Evolutionary conservation across 345 rosid species (phyloP), one percentile per base, ranked within the genome.

Genomic region (Eucalyptus caleyi): DNA sequence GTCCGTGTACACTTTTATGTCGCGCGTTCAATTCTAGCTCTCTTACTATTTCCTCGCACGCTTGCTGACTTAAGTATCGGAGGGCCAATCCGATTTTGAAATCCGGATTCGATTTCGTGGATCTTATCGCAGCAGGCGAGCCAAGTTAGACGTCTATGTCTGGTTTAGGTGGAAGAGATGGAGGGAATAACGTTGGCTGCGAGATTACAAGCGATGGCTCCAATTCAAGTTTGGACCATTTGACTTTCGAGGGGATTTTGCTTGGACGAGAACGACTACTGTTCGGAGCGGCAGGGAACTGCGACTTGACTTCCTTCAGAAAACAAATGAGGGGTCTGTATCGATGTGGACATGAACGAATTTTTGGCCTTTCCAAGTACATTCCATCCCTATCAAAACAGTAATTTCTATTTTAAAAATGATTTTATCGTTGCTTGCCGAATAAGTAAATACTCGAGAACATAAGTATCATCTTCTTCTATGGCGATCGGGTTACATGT

Each of bases 381-480:
- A 6, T 11, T 37, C 10, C 24, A 19, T 77, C 83, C 27, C 83
- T 2, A 77, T 77, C 83, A 11, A 37, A 37, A 11, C 26, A 37
- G 47, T 10, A 37, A 6, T 11, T 19, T 37, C 15, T 77, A 77
- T 6, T 53, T 21, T 2, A 19, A 3, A 37, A 72, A 21, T 72
- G 27, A 77, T 77, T 37, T 40, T 37, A 77, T 77, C 7, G 6
- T 77, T 37, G 15, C 45, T 72, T 11, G 27, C 45, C 1, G 27
- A 24, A 11, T 12, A 21, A 37, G 8, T 19, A 37, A 34, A 72
- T 72, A 6, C 45, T 40, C 1, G 27, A 72, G 27, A 19, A 10
- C 1, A 6, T 3, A 37, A 19, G 15, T 34, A 72, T 72, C 1
- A 0, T 9, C 2, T 18, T 34, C 5, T 9, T 72, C 4, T 2